These are phyloP conservation scores for Fraxinus excelsior DNA, from an alignment of 257 asterid genomes.

Conservation along the genomic window DNA sequence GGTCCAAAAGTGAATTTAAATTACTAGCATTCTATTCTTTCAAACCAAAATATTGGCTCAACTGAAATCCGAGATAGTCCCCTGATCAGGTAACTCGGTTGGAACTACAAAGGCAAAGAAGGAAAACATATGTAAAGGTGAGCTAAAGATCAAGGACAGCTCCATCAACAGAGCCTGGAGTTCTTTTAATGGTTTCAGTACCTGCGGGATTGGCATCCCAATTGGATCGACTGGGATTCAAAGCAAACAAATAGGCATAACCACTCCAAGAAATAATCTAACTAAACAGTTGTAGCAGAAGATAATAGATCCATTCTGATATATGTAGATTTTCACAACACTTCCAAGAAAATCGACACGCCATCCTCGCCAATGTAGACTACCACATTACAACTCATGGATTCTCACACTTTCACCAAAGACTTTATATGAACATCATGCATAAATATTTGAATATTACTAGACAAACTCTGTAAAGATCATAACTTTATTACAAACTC, in stretches of 20 bases:
- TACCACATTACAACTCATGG: not conserved
- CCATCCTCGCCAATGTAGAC: conserved; percentile 22
- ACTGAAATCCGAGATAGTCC: conserved; percentile 6
- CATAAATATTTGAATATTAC: conserved; percentile 21
- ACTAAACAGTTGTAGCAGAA: conserved; percentile 30
- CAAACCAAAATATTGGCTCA: conserved; percentile 25
- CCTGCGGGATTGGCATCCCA: too few species aligned
- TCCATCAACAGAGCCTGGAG: conserved; percentile 3
- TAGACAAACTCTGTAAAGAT: conserved; percentile 7
- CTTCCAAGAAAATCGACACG: conserved; percentile 20
- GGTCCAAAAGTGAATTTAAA: conserved; percentile 10
- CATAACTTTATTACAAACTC: conserved; percentile 36
- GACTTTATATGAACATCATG: not conserved
- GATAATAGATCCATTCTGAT: conserved; percentile 17
- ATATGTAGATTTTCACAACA: conserved; percentile 24
- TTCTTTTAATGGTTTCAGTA: too few species aligned
- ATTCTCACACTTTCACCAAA: not conserved
- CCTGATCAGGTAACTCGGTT: conserved; percentile 18
- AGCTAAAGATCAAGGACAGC: conserved; percentile 24
- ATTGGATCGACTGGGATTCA: too few species aligned
- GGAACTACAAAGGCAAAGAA: conserved; percentile 21
- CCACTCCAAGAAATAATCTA: conserved; percentile 4
- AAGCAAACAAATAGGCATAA: conserved; percentile 23
- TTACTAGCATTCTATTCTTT: not conserved
- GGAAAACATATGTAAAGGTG: not conserved